Percentiles rank a stretch among this genome's conserved stretches.
These are phyloP conservation scores for Thermoascus crustaceus DNA, from an alignment of 2,329 filamentous ascomycete species.

Conservation along the genomic window DNA sequence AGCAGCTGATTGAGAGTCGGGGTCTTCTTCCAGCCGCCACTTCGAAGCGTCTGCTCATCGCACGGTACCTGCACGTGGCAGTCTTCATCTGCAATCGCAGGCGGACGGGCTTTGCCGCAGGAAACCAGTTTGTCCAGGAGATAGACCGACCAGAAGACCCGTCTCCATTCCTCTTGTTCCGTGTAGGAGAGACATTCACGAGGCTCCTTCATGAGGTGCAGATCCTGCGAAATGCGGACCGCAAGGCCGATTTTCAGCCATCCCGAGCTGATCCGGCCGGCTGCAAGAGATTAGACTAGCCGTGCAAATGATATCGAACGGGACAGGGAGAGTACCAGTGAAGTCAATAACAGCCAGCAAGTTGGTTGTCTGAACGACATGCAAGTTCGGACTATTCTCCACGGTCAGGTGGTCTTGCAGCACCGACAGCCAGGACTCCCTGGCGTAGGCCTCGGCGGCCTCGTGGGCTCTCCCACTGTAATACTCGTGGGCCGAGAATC, in stretches of 20 bases:
- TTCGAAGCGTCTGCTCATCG: constrained; percentile 14
- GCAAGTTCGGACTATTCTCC: background rate
- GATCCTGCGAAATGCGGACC: constrained; percentile 55
- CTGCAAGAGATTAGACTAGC: constrained; percentile 10
- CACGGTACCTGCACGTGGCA: constrained; percentile 20
- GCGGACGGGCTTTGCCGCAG: constrained; percentile 16
- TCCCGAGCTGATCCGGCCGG: constrained; percentile 22
- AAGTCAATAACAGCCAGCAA: background rate
- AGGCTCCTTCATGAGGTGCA: constrained; percentile 23
- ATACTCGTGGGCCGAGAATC: constrained; percentile 22
- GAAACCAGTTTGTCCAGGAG: constrained; percentile 23
- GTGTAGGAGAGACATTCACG: constrained; percentile 9
- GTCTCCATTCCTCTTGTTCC: constrained; percentile 21
- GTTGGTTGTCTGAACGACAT: background rate
- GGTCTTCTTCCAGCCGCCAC: too few species aligned
- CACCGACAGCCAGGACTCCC: constrained; percentile 27
- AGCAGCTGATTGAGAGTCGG: constrained; percentile 15
- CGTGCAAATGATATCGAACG: too few species aligned
- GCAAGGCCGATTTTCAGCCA: constrained; percentile 31
- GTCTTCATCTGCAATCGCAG: constrained; percentile 16
- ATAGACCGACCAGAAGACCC: constrained; percentile 25
- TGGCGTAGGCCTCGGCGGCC: constrained; percentile 19
- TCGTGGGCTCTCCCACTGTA: constrained; percentile 18
- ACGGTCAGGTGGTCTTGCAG: constrained; percentile 25
- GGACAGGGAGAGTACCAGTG: background rate